phyloP scores from a whole-genome alignment of 2,329 filamentous ascomycete species.

The Stagonosporopsis cucurbitacearum region DNA sequence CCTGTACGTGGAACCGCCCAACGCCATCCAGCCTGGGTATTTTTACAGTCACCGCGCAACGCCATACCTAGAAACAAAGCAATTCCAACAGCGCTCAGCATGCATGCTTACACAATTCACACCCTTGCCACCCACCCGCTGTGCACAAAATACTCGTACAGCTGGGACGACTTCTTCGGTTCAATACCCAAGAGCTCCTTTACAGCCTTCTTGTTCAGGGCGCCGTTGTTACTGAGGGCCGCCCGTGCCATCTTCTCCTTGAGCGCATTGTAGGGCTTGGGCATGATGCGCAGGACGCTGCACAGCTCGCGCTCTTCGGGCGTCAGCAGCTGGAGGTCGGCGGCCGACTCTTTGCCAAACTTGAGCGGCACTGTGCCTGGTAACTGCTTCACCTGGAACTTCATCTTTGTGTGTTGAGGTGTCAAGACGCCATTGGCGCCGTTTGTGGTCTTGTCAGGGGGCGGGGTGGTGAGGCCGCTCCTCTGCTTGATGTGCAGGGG shows the following conservation, averaged over 20 bases:
- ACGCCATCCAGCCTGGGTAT: constrained; percentile 31
- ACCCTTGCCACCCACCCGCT: constrained; percentile 91
- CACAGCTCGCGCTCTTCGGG: constrained; percentile 87
- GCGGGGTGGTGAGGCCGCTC: constrained; percentile 51
- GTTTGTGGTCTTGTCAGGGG: constrained; percentile 51
- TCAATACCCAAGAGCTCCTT: constrained; percentile 86
- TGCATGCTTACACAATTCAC: constrained; percentile 48
- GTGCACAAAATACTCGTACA: constrained; percentile 95
- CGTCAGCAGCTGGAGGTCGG: constrained; percentile 85
- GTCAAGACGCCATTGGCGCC: constrained; percentile 47
- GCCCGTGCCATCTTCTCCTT: constrained; percentile 93
- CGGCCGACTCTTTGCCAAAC: constrained; percentile 75
- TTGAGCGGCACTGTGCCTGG: constrained; percentile 68
- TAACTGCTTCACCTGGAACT: constrained; percentile 64
- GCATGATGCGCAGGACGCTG: constrained; percentile 80
- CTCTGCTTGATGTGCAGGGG: constrained; percentile 63
- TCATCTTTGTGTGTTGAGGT: constrained; percentile 51
- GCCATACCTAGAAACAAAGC: constrained; percentile 1
- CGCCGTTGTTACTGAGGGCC: constrained; percentile 85
- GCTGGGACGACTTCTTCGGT: constrained; percentile 79
- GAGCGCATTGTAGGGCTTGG: constrained; percentile 93
- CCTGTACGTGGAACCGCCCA: constrained; percentile 1
- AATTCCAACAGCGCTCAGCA: background rate
- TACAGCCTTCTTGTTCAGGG: constrained; percentile 91
- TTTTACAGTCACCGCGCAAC: constrained; percentile 22